These are phyloP conservation scores for Epichloe scottii DNA, from an alignment of 2,329 filamentous ascomycete genomes.

Conservation along the genomic window DNA sequence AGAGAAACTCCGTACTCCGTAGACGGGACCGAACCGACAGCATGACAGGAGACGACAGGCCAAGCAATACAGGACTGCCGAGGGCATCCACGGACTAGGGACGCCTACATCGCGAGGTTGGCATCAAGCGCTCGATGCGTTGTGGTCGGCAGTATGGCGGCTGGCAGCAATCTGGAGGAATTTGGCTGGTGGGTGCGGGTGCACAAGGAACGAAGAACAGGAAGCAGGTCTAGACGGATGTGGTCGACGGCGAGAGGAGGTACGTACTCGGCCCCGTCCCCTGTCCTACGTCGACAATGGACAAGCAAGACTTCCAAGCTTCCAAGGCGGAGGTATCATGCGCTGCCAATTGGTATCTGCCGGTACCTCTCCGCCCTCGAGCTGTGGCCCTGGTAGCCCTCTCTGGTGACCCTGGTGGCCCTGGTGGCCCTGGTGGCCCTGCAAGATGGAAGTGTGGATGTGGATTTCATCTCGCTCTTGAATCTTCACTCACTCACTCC, in stretches of 20 bases:
- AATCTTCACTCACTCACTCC: conserved; percentile 14
- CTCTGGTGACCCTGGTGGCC: too few species aligned
- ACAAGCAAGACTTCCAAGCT: too few species aligned
- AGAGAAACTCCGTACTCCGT: too few species aligned
- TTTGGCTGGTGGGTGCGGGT: too few species aligned
- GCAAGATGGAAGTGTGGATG: conserved; percentile 6
- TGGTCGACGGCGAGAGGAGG: not conserved
- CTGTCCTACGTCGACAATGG: not conserved
- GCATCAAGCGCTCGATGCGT: too few species aligned
- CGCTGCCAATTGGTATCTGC: not conserved
- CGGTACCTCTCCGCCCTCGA: not conserved
- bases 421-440: not conserved
- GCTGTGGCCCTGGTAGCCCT: not conserved
- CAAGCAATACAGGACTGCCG: too few species aligned
- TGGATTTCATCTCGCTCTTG: conserved; percentile 15
- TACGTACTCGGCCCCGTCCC: not conserved
- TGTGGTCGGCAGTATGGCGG: too few species aligned
- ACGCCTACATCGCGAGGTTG: too few species aligned
- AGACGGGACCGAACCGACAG: too few species aligned
- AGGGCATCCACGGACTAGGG: too few species aligned
- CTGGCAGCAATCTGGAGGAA: too few species aligned
- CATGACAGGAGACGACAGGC: too few species aligned
- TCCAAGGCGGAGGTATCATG: not conserved
- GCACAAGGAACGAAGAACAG: not conserved
- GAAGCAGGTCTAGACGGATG: not conserved